phyloP scores from a whole-genome alignment of 306 rosid genomes.

The Casuarina equisetifolia region DNA sequence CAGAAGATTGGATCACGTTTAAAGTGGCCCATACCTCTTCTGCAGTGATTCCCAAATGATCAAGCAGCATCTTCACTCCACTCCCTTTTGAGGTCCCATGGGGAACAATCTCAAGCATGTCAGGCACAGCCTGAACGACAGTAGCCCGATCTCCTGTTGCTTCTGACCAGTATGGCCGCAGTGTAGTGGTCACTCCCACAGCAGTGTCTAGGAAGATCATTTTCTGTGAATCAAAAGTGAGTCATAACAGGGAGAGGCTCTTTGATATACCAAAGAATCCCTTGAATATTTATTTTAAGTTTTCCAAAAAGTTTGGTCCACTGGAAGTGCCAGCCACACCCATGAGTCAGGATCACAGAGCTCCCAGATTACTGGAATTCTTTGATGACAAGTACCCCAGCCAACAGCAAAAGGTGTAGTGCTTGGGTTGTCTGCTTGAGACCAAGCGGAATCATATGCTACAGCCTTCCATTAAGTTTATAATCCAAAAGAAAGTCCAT shows the following conservation, averaged over 20 bases:
- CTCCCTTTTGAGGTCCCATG: slow-evolving; percentile 80
- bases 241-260: slow-evolving; percentile 6
- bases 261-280: neutral
- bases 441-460: neutral
- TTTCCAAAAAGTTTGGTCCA: neutral
- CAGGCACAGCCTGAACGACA: slow-evolving; percentile 82
- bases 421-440: slow-evolving; percentile 13
- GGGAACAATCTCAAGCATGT: slow-evolving; percentile 89
- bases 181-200: slow-evolving; percentile 51
- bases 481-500: neutral
- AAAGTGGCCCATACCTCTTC: slow-evolving; percentile 54
- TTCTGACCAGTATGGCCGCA: slow-evolving; percentile 88
- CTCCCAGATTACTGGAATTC: neutral
- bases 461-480: neutral
- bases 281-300: neutral
- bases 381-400: slow-evolving; percentile 19
- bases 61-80: slow-evolving; percentile 80
- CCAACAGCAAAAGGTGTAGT: slow-evolving; percentile 1
- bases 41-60: slow-evolving; percentile 73
- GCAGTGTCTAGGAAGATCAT: slow-evolving; percentile 70
- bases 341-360: neutral
- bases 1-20: slow-evolving; percentile 1
- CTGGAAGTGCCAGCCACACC: neutral
- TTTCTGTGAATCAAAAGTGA: slow-evolving; percentile 55
- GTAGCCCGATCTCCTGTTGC: slow-evolving; percentile 63